phyloP scores from a whole-genome alignment of 2,329 filamentous ascomycete species.

The Annulohypoxylon truncatum region DNA sequence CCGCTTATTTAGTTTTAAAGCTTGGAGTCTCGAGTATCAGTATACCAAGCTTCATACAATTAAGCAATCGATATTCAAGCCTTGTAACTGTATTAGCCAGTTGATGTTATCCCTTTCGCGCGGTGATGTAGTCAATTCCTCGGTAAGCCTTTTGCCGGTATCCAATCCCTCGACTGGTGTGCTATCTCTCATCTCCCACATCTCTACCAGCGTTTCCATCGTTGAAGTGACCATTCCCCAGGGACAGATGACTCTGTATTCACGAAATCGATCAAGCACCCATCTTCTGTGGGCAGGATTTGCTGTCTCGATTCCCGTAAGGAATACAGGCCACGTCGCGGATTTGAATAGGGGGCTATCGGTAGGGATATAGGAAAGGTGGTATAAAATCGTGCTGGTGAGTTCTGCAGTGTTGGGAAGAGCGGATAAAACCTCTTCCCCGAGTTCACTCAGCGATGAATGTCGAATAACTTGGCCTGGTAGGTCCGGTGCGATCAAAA shows the following conservation, averaged over 20 bases:
- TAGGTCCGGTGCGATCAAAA: constrained; percentile 51
- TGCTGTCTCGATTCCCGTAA: constrained; percentile 66
- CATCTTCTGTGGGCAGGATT: constrained; percentile 60
- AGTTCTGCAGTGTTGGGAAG: constrained; percentile 59
- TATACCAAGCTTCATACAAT: constrained; percentile 54
- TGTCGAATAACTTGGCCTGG: constrained; percentile 33
- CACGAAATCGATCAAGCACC: constrained; percentile 61
- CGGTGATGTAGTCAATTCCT: background rate
- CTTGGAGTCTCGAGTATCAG: background rate
- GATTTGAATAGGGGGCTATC: constrained; percentile 67
- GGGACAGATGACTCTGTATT: constrained; percentile 59
- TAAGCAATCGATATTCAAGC: constrained; percentile 59
- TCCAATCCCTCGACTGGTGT: constrained; percentile 26
- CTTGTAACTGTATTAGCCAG: constrained; percentile 59
- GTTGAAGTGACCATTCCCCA: constrained; percentile 65
- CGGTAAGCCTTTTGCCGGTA: constrained; percentile 42
- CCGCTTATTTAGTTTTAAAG: background rate
- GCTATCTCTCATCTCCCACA: constrained; percentile 59
- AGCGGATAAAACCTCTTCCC: constrained; percentile 40
- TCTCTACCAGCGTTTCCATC: constrained; percentile 61
- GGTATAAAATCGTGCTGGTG: constrained; percentile 61
- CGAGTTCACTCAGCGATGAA: background rate
- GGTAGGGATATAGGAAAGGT: constrained; percentile 61
- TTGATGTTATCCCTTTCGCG: constrained; percentile 17
- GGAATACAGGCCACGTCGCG: constrained; percentile 69